These are phyloP conservation scores for Colletotrichum sp. DNA, from an alignment of 2,329 filamentous ascomycete genomes.

Conservation along the genomic window DNA sequence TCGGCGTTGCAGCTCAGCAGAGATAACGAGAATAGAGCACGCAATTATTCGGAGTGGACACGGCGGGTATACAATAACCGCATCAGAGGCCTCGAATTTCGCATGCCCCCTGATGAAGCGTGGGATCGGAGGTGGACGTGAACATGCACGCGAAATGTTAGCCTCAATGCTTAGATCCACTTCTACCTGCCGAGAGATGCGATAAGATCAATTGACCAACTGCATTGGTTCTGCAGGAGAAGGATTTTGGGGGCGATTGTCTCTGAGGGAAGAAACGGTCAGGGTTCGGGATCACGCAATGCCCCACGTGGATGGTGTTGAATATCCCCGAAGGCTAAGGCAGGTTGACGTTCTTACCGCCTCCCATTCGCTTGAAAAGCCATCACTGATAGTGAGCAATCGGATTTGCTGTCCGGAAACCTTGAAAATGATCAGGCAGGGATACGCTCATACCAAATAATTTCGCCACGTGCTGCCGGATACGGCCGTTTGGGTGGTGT, in stretches of 20 bases:
- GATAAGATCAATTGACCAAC: neutral
- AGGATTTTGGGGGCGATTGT: neutral
- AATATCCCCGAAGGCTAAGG: neutral
- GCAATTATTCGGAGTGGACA: neutral
- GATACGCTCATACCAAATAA: neutral
- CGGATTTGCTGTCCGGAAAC: neutral
- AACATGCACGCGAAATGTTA: neutral
- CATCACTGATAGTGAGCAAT: neutral
- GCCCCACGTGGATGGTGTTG: constrained; percentile 12
- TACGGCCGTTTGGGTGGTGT: neutral
- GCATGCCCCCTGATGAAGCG: neutral
- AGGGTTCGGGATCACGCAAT: constrained; percentile 7
- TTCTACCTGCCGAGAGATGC: neutral
- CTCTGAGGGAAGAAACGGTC: neutral
- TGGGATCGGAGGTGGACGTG: constrained; percentile 1
- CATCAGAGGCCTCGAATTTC: neutral
- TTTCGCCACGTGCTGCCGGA: neutral
- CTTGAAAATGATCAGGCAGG: neutral
- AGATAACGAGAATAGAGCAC: neutral
- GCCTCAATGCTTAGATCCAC: neutral
- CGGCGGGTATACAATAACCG: neutral
- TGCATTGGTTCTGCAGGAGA: neutral
- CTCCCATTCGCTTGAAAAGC: neutral
- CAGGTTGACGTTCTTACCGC: neutral
- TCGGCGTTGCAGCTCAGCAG: too few species aligned